These are phyloP conservation scores for Isabelozyma heimii DNA, from an alignment of 805 yeast species.

Conservation along the genomic window DNA sequence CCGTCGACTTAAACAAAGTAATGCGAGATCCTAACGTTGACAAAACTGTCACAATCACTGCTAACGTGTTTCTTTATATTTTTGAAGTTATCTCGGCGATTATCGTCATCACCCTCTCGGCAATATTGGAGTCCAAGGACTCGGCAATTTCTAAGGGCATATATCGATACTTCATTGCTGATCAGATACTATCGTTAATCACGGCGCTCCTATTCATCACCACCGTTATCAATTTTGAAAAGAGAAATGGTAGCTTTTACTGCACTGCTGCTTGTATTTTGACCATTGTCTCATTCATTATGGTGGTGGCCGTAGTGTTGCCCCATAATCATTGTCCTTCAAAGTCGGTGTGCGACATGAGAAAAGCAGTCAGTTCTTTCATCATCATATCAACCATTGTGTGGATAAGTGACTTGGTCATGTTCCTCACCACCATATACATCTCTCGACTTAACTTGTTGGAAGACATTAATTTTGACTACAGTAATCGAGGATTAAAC, in stretches of 20 bases:
- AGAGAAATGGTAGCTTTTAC: slow-evolving; percentile 39
- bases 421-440: slow-evolving; percentile 37
- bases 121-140: slow-evolving; percentile 24
- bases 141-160: slow-evolving; percentile 17
- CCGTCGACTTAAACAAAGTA: slow-evolving; percentile 16
- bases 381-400: slow-evolving; percentile 35
- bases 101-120: slow-evolving; percentile 23
- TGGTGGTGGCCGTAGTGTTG: slow-evolving; percentile 23
- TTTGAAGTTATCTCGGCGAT: slow-evolving; percentile 29
- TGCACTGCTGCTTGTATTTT: slow-evolving; percentile 32
- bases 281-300: slow-evolving; percentile 33
- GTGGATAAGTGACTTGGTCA: slow-evolving; percentile 36
- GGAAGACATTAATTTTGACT: slow-evolving; percentile 31
- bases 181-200: slow-evolving; percentile 27
- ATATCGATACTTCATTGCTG: slow-evolving; percentile 38
- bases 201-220: slow-evolving; percentile 34
- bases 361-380: slow-evolving; percentile 36
- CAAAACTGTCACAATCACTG: slow-evolving; percentile 18
- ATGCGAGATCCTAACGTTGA: slow-evolving; percentile 4
- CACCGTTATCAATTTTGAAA: slow-evolving; percentile 37
- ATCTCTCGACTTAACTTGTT: slow-evolving; percentile 33
- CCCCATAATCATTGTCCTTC: slow-evolving; percentile 19
- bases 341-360: slow-evolving; percentile 20
- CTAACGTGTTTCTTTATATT: slow-evolving; percentile 25
- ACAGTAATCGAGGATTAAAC: slow-evolving; percentile 18